A percentile compares a stretch with the other conserved stretches of the same genome.
Evolutionary conservation across 257 asterid species (phyloP).

Genomic region (Leptodermis oblonga): DNA sequence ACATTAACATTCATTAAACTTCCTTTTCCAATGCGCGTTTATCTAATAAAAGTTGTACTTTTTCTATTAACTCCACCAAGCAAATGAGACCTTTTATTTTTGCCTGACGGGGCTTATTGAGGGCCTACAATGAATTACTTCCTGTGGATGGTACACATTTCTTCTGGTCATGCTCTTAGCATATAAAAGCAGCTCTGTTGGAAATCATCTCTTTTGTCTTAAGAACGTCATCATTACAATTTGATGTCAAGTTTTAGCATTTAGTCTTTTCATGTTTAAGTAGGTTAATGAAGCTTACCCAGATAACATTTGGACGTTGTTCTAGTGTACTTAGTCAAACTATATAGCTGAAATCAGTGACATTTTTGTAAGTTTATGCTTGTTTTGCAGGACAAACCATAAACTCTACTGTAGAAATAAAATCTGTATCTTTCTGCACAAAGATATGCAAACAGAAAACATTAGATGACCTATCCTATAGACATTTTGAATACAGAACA

Average conservation of each 20-base stretch:
- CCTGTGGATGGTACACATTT: neutral
- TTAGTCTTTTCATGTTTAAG: neutral
- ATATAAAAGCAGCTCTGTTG: neutral
- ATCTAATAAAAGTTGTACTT: too few species aligned
- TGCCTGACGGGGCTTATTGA: too few species aligned
- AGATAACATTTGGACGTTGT: neutral
- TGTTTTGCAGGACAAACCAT: neutral
- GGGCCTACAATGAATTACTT: neutral
- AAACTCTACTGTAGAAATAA: neutral
- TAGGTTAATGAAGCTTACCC: neutral
- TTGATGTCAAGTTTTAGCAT: neutral
- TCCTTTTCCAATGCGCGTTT: too few species aligned
- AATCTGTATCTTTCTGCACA: neutral
- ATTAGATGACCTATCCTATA: neutral
- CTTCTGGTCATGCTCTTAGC: neutral
- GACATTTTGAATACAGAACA: neutral
- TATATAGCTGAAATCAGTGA: neutral
- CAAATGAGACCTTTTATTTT: too few species aligned
- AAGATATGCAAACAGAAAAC: too few species aligned
- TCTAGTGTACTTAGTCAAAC: neutral
- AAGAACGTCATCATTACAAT: neutral
- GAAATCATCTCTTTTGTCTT: neutral
- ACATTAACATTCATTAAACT: too few species aligned
- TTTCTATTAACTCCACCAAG: too few species aligned
- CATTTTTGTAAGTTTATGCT: neutral